Percentiles rank a stretch among this genome's conserved stretches.
Conservation (phyloP, 306 rosid species). For the Cicer chorassanicum region DNA sequence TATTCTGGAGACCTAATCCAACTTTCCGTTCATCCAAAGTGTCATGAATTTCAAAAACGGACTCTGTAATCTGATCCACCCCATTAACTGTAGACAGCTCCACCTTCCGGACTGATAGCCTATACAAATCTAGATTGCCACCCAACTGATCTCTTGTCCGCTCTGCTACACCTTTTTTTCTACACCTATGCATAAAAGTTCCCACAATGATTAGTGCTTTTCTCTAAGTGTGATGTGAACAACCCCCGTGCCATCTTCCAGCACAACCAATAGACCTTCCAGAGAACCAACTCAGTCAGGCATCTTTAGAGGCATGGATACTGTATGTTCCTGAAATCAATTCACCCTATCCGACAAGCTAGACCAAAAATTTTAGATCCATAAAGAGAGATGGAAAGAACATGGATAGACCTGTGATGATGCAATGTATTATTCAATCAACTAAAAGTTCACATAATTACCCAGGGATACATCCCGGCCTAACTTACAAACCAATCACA, state of each 20-base stretch:
- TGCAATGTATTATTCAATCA: background rate
- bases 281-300: background rate
- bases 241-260: background rate
- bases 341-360: background rate
- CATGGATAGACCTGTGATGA: background rate
- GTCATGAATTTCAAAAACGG: background rate
- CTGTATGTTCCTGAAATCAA: background rate
- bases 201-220: background rate
- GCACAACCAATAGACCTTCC: background rate
- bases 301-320: constrained; percentile 6
- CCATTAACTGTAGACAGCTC: background rate
- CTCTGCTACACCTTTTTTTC: background rate
- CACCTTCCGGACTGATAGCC: background rate
- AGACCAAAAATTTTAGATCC: background rate
- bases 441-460: background rate
- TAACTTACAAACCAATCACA: background rate
- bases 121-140: background rate
- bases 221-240: background rate
- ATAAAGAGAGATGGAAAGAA: background rate
- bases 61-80: background rate
- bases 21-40: background rate
- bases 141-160: background rate
- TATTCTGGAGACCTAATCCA: background rate
- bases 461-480: background rate
- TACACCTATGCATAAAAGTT: constrained; percentile 2